These are phyloP conservation scores for Rhazya stricta DNA, from an alignment of 257 asterid species.

Conservation along the genomic window DNA sequence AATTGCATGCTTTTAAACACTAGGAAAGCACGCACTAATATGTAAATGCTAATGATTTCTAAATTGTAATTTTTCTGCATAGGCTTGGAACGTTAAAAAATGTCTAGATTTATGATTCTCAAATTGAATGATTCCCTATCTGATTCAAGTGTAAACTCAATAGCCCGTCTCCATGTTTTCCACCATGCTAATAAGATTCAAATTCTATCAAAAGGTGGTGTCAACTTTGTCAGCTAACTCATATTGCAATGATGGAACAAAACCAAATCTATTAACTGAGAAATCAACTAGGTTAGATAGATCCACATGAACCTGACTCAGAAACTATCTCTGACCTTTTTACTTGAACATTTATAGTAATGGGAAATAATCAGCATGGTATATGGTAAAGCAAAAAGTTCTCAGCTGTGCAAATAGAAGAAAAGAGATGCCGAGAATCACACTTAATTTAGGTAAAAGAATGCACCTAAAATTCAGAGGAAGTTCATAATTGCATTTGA, in stretches of 20 bases:
- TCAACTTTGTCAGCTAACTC: background rate
- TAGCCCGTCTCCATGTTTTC: background rate
- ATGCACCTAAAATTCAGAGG: too few species aligned
- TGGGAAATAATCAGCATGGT: background rate
- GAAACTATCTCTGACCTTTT: background rate
- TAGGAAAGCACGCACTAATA: background rate
- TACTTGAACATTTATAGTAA: too few species aligned
- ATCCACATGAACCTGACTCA: background rate
- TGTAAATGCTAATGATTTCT: background rate
- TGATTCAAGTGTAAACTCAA: background rate
- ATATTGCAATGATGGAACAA: background rate
- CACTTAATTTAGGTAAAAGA: too few species aligned
- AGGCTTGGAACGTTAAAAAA: background rate
- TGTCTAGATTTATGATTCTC: background rate
- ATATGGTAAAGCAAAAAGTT: too few species aligned
- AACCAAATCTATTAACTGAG: background rate
- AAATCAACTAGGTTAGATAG: background rate
- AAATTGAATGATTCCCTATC: background rate
- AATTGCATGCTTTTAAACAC: background rate
- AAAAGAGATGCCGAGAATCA: too few species aligned
- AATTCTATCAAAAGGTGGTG: background rate
- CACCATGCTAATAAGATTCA: background rate
- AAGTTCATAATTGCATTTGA: too few species aligned
- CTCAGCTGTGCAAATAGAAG: too few species aligned
- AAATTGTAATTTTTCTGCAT: background rate